Evolutionary conservation across 2,329 filamentous ascomycete genomes (phyloP).

Genomic region (Truncatella angustata): DNA sequence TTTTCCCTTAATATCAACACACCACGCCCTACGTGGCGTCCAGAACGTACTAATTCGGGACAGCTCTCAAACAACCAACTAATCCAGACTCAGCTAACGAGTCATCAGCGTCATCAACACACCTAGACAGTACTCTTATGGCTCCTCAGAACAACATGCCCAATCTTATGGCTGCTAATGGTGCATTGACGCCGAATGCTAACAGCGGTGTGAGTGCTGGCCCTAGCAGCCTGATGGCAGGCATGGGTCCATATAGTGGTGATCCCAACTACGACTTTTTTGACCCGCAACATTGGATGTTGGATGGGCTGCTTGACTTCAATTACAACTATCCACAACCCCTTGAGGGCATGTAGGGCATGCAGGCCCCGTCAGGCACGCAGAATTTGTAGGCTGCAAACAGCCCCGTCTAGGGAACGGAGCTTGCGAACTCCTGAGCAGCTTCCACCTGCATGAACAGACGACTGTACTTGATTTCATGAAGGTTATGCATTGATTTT

Average conservation of each 20-base stretch:
- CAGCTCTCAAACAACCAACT: conserved; percentile 81
- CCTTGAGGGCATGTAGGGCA: conserved; percentile 52
- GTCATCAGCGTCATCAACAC: conserved; percentile 67
- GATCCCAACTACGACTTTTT: conserved; percentile 82
- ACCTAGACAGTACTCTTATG: conserved; percentile 60
- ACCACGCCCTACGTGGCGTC: conserved; percentile 19
- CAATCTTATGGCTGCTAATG: conserved; percentile 48
- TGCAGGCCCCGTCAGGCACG: too few species aligned
- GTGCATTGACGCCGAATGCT: conserved; percentile 50
- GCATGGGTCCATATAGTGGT: conserved; percentile 51
- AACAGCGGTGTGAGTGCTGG: conserved; percentile 42
- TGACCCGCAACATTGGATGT: conserved; percentile 89
- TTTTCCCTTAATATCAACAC: conserved; percentile 11
- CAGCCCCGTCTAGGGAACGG: too few species aligned
- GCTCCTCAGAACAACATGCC: conserved; percentile 45
- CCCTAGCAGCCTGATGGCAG: conserved; percentile 46
- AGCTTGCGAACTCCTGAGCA: neutral
- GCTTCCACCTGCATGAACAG: neutral
- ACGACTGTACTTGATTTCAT: neutral
- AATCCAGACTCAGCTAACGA: conserved; percentile 77
- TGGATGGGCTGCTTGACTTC: conserved; percentile 81
- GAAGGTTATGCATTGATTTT: conserved; percentile 3
- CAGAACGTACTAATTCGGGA: conserved; percentile 34
- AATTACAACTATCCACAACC: conserved; percentile 61
- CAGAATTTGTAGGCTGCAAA: too few species aligned